phyloP scores from a whole-genome alignment of 768 basidiomycete species.

The Leccinellum luteum region DNA sequence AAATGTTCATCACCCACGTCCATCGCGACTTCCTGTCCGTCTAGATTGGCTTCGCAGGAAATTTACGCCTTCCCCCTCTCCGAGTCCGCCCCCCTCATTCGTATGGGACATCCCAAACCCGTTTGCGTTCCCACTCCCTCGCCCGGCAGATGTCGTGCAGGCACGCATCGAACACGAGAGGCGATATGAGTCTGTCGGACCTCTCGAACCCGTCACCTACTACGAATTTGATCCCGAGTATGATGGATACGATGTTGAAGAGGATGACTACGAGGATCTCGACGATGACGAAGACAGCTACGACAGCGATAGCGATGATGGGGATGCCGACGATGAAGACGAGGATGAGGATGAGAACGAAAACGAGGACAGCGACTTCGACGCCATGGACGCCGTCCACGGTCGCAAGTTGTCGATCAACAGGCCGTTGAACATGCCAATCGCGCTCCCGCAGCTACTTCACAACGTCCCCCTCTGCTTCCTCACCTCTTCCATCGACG shows the following conservation, averaged over 20 bases:
- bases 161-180: not conserved
- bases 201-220: not conserved
- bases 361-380: not conserved
- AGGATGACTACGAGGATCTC: no score
- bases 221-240: not conserved
- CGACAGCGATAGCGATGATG: not conserved
- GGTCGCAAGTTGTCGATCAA: not conserved
- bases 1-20: not conserved
- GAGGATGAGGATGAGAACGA: not conserved
- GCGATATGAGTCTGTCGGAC: not conserved
- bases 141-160: not conserved
- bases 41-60: not conserved
- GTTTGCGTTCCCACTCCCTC: not conserved
- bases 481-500: not conserved
- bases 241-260: not conserved
- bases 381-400: not conserved
- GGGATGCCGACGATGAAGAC: not conserved
- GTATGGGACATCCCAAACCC: constrained; percentile 19
- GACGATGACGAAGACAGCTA: not conserved
- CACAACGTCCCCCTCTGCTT: not conserved
- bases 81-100: constrained; percentile 1
- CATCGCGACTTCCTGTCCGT: not conserved
- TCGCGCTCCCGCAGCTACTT: constrained; percentile 7
- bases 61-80: not conserved
- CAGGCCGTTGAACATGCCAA: not conserved